These are phyloP conservation scores for Populus nigra DNA, from an alignment of 345 rosid species.

Conservation along the genomic window DNA sequence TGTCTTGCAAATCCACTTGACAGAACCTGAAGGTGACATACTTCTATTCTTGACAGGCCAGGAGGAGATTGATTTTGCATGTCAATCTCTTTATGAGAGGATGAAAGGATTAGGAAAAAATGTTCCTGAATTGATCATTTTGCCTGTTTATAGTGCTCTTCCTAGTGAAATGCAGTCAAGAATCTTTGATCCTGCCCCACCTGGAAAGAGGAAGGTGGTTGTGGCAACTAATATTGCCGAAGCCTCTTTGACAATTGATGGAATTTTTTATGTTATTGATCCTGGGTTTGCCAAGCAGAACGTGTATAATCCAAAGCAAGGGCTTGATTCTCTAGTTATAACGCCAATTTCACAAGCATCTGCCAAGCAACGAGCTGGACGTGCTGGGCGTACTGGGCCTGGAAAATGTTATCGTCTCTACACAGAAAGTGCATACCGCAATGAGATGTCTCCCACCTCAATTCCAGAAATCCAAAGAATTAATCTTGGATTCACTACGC, in stretches of 20 bases:
- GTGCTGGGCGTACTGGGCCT: conserved; percentile 88
- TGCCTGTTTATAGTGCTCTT: conserved; percentile 82
- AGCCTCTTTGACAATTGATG: conserved; percentile 78
- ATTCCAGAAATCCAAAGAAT: conserved; percentile 92
- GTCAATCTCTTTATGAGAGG: conserved; percentile 66
- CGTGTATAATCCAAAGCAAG: conserved; percentile 77
- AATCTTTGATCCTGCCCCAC: conserved; percentile 82
- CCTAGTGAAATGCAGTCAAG: conserved; percentile 91
- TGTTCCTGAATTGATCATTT: conserved; percentile 72
- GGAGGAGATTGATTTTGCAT: conserved; percentile 82
- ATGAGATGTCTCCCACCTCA: conserved; percentile 77
- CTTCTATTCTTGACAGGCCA: conserved; percentile 85
- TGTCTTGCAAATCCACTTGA: conserved; percentile 75
- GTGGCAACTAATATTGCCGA: conserved; percentile 88
- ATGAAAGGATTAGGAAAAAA: conserved; percentile 70
- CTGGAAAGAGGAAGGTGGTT: conserved; percentile 78
- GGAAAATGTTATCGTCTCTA: conserved; percentile 80
- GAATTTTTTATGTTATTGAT: conserved; percentile 76
- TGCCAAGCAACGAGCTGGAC: conserved; percentile 80
- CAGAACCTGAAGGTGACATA: conserved; percentile 85
- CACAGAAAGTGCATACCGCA: conserved; percentile 74
- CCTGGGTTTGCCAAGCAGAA: conserved; percentile 85
- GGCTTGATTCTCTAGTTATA: conserved; percentile 68
- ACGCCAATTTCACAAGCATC: conserved; percentile 92
- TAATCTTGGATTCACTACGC: conserved; percentile 63